Evolutionary conservation across 352 stramenopile species (phyloP).

Genomic region (Phytophthora sansomeana): DNA sequence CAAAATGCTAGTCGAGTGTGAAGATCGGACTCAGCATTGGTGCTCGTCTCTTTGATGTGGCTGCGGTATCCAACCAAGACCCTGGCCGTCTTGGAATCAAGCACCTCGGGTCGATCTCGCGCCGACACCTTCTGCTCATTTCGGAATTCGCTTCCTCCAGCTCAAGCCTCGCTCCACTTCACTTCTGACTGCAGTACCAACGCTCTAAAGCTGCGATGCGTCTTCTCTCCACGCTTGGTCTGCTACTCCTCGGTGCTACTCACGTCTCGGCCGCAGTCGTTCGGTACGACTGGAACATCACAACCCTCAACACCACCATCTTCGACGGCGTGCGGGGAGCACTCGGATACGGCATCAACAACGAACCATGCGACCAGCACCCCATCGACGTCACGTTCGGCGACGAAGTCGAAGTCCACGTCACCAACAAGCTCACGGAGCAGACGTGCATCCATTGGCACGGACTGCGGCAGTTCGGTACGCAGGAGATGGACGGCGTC

Average conservation of each 20-base stretch:
- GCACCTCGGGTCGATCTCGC: neutral
- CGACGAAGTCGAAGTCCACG: slow-evolving; percentile 23
- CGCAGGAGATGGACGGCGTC: slow-evolving; percentile 39
- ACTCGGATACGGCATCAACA: slow-evolving; percentile 38
- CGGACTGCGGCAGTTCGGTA: slow-evolving; percentile 38
- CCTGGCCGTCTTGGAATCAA: neutral
- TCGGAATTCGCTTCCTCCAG: slow-evolving; percentile 35
- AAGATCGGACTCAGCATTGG: neutral
- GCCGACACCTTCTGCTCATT: slow-evolving; percentile 26
- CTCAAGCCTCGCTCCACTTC: slow-evolving; percentile 18
- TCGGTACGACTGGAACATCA: slow-evolving; percentile 49
- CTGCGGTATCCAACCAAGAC: neutral
- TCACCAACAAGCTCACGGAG: slow-evolving; percentile 29
- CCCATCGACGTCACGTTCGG: slow-evolving; percentile 30
- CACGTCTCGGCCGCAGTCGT: slow-evolving; percentile 33
- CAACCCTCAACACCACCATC: slow-evolving; percentile 42
- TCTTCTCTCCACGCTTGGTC: slow-evolving; percentile 32
- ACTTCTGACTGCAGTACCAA: slow-evolving; percentile 5
- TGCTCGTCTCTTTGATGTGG: slow-evolving; percentile 1
- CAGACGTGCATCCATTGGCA: slow-evolving; percentile 43
- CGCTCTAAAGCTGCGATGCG: slow-evolving; percentile 34
- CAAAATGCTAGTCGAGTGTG: slow-evolving; percentile 11
- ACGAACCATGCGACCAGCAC: slow-evolving; percentile 13
- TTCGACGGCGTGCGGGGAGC: too few relatives aligned
- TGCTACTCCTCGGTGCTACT: slow-evolving; percentile 22